Conservation (phyloP, 139 green algal genomes). For the Chlamydomonas incerta region DNA sequence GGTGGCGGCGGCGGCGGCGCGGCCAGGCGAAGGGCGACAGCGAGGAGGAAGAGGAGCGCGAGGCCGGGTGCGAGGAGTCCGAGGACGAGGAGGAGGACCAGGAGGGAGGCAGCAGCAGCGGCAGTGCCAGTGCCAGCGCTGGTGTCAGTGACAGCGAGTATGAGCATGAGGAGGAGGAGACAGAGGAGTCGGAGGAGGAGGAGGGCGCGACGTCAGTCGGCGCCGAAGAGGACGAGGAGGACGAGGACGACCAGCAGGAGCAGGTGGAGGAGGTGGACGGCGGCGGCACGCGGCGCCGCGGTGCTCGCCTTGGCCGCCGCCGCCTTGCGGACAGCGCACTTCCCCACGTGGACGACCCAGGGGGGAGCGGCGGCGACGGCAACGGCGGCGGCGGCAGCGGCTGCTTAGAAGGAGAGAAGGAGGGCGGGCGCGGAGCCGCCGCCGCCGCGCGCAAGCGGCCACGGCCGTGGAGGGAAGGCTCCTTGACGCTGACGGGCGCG, state of each 20-base stretch:
- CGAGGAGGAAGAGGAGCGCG: not conserved
- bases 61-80: not conserved
- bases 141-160: not conserved
- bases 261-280: not conserved
- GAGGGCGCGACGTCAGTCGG: too few species aligned
- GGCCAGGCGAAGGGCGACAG: not conserved
- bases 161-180: not conserved
- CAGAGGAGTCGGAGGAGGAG: too few species aligned
- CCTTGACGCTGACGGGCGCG: too few species aligned
- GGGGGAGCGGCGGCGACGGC: not conserved
- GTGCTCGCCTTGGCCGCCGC: too few species aligned
- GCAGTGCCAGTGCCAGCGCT: not conserved
- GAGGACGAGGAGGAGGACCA: not conserved
- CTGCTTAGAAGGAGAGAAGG: not conserved
- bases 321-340: too few species aligned
- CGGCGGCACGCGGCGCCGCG: too few species aligned
- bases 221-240: not conserved
- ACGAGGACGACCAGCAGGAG: too few species aligned
- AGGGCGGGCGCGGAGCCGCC: too few species aligned
- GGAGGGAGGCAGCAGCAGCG: not conserved
- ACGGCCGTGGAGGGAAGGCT: too few species aligned
- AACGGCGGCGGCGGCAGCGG: not conserved
- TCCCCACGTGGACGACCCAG: too few species aligned
- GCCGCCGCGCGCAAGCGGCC: too few species aligned
- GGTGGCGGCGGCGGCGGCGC: too few species aligned